These are phyloP conservation scores for Cymbidium sinense DNA, from an alignment of 106 monocot genomes.

Conservation along the genomic window DNA sequence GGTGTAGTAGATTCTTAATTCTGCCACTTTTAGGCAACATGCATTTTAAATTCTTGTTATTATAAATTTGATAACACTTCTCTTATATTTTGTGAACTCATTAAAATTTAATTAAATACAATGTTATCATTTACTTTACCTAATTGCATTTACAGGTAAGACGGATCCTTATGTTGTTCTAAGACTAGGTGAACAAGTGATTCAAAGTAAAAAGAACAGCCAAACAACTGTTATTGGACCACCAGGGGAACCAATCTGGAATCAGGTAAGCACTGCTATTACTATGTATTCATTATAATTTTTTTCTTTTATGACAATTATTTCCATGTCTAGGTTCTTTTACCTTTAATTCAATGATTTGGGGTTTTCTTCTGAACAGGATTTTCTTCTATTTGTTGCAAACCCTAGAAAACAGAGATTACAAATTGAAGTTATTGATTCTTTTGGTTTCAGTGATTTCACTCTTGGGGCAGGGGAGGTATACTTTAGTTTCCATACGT, in stretches of 20 bases:
- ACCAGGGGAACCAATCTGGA: conserved; percentile 97
- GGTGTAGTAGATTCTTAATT: neutral
- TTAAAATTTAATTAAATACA: neutral
- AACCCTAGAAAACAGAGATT: conserved; percentile 81
- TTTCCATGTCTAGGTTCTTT: neutral
- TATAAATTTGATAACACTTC: neutral
- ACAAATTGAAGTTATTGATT: conserved; percentile 66
- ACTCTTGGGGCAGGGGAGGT: conserved; percentile 84
- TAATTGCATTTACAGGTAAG: conserved; percentile 49
- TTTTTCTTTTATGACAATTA: conserved; percentile 6
- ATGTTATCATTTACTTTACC: neutral
- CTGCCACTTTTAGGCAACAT: neutral
- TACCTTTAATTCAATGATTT: neutral
- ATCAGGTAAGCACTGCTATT: conserved; percentile 45
- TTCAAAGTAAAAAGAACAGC: conserved; percentile 94
- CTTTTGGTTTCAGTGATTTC: conserved; percentile 70
- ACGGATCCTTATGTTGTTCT: conserved; percentile 94
- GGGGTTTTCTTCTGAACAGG: conserved; percentile 36
- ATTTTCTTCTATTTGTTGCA: conserved; percentile 84
- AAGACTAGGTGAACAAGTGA: conserved; percentile 76
- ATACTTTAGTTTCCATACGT: conserved; percentile 7
- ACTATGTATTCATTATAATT: neutral
- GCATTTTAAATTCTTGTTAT: neutral
- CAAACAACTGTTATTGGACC: conserved; percentile 87
- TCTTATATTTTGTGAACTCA: neutral